Evolutionary conservation across 768 basidiomycete species (phyloP), one percentile per base, ranked within the genome.

Genomic region (Tremella fuciformis): DNA sequence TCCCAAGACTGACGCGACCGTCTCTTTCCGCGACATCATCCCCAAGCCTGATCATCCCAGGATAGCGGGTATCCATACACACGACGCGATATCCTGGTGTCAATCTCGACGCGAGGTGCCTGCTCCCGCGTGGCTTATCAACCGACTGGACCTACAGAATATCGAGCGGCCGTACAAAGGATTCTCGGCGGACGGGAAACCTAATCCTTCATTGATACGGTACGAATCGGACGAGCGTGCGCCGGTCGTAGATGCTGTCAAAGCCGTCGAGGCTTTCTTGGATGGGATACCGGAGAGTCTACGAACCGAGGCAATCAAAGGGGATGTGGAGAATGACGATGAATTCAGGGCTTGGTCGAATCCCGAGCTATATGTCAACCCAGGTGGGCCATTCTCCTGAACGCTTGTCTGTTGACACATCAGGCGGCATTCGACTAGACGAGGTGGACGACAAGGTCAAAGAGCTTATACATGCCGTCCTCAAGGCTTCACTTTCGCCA

Each of bases 331-430:
- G 56, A 47, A 42, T 16, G 60, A 66, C 42, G 63, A 66, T 38
- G 59, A 58, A 29, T 62, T 69, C 25, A 34, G 68, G 11, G 42
- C 58, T 0, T 66, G 69, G 69, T 59, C 56, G 3, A 70, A 70
- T 46, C 70, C 71, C 2, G 71, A 72, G 56, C 60, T 72, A 13
- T 72, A 72, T 44, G 64, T 69, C 1, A 72, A 69, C 54, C 58
- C 59, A 59, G 63, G 66, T 65, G 44, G 16, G 59, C 49, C 3
- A 4, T 34, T 34, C 6, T 34, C 29, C 29, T 34, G 29, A 4
- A 11, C 29, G 29, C 11, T 34, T 38, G 19, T 2, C 9, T 18
- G 49, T 11, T 50, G 49, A 50, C 29, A 34, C 29, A 13, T 50
- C 62, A 66, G 67, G 70, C 25, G 72, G 72, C 0, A 62, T 74